Evolutionary conservation across 2,329 filamentous ascomycete species (phyloP).

Genomic region (Neophaeococcomyces aloes): DNA sequence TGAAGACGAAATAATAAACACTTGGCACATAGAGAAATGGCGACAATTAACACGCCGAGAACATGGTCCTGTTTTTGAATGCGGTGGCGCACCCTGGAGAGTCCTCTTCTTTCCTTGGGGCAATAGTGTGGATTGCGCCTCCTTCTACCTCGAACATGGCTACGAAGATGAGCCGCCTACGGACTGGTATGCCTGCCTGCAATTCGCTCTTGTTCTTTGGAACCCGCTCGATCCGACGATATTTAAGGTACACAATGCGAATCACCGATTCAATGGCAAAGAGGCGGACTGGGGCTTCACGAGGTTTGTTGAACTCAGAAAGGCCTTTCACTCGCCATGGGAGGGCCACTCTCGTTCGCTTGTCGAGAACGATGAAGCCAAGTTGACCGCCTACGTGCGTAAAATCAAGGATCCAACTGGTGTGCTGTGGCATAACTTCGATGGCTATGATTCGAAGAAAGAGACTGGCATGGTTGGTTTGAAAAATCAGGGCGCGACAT

Average conservation of each 20-base stretch:
- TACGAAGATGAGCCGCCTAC: conserved; percentile 69
- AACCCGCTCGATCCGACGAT: conserved; percentile 87
- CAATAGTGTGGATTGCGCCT: conserved; percentile 87
- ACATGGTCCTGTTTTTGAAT: conserved; percentile 79
- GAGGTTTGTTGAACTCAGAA: conserved; percentile 79
- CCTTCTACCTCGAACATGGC: conserved; percentile 87
- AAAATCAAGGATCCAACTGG: conserved; percentile 41
- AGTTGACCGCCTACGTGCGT: conserved; percentile 38
- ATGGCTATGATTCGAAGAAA: conserved; percentile 90
- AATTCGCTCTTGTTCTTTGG: conserved; percentile 89
- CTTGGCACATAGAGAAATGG: conserved; percentile 86
- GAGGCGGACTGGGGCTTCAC: conserved; percentile 99
- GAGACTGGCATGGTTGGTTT: conserved; percentile 95
- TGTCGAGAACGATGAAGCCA: conserved; percentile 38
- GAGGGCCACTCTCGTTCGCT: conserved; percentile 53
- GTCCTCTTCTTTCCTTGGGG: conserved; percentile 91
- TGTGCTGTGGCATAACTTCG: conserved; percentile 38
- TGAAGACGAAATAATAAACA: conserved; percentile 62
- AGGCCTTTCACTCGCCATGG: conserved; percentile 70
- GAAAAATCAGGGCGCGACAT: conserved; percentile 91
- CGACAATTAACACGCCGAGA: conserved; percentile 63
- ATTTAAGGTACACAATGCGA: conserved; percentile 65
- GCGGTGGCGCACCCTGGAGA: conserved; percentile 83
- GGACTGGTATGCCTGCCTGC: conserved; percentile 92
- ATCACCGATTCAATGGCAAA: conserved; percentile 90